Evolutionary conservation across 2,329 filamentous ascomycete species (phyloP).

Genomic region (Diplodia sapinea): DNA sequence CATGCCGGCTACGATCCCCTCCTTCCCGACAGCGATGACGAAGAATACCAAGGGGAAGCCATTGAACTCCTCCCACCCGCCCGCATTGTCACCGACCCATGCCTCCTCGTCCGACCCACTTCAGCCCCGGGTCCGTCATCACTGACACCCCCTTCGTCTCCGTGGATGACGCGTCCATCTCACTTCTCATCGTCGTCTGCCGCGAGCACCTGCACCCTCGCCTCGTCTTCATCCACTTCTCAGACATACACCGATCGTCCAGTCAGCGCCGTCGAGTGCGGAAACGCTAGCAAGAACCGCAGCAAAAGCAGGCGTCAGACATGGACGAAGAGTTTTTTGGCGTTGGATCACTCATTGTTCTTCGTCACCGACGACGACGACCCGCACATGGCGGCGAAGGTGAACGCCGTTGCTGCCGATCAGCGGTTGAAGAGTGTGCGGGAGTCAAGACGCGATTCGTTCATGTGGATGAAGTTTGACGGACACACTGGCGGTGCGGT

Average conservation of each 20-base stretch:
- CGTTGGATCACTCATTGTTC: slow-evolving; percentile 1
- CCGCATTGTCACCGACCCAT: neutral
- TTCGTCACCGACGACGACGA: neutral
- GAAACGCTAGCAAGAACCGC: neutral
- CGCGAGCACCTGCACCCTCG: neutral
- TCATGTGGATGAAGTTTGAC: slow-evolving; percentile 25
- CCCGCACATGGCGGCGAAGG: neutral
- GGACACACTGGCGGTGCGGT: neutral
- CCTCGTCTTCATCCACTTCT: neutral
- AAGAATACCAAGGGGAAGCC: neutral
- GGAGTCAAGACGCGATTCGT: neutral
- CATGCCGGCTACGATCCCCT: neutral
- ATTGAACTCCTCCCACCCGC: slow-evolving; percentile 19
- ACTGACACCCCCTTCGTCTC: neutral
- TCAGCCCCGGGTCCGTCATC: neutral
- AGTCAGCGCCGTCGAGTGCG: neutral
- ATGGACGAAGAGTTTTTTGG: slow-evolving; percentile 2
- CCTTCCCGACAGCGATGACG: slow-evolving; percentile 1
- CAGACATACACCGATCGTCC: neutral
- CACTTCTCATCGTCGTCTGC: neutral
- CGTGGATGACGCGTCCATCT: neutral
- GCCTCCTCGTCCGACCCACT: neutral
- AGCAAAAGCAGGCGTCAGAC: slow-evolving; percentile 4
- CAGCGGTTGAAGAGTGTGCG: neutral
- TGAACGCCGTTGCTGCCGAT: neutral